phyloP scores from a whole-genome alignment of 73 alveolate species.

The Urostyla sp. region DNA sequence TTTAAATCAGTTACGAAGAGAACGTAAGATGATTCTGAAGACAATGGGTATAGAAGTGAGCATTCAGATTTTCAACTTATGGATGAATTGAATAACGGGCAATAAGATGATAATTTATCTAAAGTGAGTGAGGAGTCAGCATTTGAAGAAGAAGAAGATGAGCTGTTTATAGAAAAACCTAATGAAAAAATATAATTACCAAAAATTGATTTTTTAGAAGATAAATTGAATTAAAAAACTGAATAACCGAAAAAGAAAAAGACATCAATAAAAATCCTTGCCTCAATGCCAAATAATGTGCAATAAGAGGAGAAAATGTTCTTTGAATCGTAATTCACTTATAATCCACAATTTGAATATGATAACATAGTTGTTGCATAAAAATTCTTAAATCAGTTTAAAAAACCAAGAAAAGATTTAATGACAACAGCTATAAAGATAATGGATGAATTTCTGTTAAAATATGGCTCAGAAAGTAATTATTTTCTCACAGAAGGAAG shows the following conservation, averaged over 20 bases:
- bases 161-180: background rate
- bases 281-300: conserved; percentile 67
- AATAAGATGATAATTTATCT: conserved; percentile 19
- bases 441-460: conserved; percentile 66
- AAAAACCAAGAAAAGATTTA: conserved; percentile 58
- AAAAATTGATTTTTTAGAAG: conserved; percentile 22
- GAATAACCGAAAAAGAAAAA: conserved; percentile 45
- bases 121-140: conserved; percentile 56
- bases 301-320: conserved; percentile 73
- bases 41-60: background rate
- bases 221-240: background rate
- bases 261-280: conserved; percentile 15
- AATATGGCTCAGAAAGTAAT: conserved; percentile 74
- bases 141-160: conserved; percentile 45
- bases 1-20: conserved; percentile 5
- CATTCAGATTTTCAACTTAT: background rate
- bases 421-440: conserved; percentile 72
- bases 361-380: conserved; percentile 52
- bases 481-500: conserved; percentile 82
- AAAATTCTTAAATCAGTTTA: conserved; percentile 17
- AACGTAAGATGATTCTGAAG: conserved; percentile 43
- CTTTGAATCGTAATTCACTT: conserved; percentile 70
- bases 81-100: conserved; percentile 6
- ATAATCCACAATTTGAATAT: conserved; percentile 80
- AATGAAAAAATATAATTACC: background rate